Evolutionary conservation across 345 rosid genomes (phyloP).

Genomic region (Brassica nigra): DNA sequence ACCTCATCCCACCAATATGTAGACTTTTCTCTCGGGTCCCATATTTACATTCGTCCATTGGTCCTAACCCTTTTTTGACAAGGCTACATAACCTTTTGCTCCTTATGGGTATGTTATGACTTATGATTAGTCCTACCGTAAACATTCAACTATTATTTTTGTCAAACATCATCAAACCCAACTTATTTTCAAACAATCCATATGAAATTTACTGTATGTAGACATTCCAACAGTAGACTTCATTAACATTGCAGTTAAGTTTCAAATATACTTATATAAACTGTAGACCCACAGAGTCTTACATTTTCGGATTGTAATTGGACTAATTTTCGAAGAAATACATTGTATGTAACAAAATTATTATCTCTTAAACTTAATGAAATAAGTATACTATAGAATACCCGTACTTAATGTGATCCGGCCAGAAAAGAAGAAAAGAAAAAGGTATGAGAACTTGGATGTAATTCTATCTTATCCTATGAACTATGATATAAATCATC

Average conservation of each 20-base stretch:
- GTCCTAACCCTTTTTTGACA: slow-evolving; percentile 24
- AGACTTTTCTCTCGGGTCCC: slow-evolving; percentile 28
- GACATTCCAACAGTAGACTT: not conserved
- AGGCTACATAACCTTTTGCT: slow-evolving; percentile 18
- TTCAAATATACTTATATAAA: not conserved
- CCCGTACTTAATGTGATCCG: too few relatives aligned
- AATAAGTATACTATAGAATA: too few relatives aligned
- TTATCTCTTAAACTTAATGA: too few relatives aligned
- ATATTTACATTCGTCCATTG: slow-evolving; percentile 18
- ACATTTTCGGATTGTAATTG: too few relatives aligned
- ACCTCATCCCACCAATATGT: slow-evolving; percentile 25
- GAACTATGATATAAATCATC: too few relatives aligned
- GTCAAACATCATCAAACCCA: slow-evolving; percentile 12
- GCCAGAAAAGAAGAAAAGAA: too few relatives aligned
- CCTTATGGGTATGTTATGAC: not conserved
- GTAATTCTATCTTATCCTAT: too few relatives aligned
- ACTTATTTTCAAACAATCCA: not conserved
- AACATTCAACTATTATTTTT: not conserved
- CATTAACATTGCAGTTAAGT: not conserved
- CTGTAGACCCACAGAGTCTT: not conserved
- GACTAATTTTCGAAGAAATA: too few relatives aligned
- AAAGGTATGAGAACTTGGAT: too few relatives aligned
- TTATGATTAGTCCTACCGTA: slow-evolving; percentile 7
- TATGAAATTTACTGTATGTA: not conserved
- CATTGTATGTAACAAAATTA: too few relatives aligned